Evolutionary conservation across 306 rosid genomes (phyloP).

Genomic region (Fagus crenata): DNA sequence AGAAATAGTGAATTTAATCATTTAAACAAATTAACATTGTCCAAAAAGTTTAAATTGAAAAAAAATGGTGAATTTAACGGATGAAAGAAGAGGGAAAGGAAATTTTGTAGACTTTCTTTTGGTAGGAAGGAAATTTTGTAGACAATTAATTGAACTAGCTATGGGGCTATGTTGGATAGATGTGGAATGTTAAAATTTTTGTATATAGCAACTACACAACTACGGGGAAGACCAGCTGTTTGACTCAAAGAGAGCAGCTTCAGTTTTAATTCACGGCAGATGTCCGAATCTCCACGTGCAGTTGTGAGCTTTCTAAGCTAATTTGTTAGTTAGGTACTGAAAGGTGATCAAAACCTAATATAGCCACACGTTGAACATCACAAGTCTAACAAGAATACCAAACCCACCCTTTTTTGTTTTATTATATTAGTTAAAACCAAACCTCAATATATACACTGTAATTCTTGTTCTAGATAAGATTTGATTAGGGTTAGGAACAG

Average conservation of each 20-base stretch:
- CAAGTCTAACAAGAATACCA: slow-evolving; percentile 44
- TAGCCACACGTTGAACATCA: slow-evolving; percentile 20
- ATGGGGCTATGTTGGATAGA: background rate
- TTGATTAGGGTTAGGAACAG: slow-evolving; percentile 16
- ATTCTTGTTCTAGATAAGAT: background rate
- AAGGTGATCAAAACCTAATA: slow-evolving; percentile 50
- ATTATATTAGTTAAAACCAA: background rate
- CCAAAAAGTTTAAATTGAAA: too few relatives aligned
- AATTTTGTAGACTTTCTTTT: too few relatives aligned
- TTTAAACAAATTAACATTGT: too few relatives aligned
- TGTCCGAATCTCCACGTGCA: slow-evolving; percentile 49
- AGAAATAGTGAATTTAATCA: too few relatives aligned
- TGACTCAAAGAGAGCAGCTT: slow-evolving; percentile 26
- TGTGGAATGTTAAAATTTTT: background rate
- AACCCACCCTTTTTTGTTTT: slow-evolving; percentile 18
- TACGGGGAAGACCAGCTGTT: slow-evolving; percentile 15
- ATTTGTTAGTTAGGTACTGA: slow-evolving; percentile 56
- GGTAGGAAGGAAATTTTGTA: too few relatives aligned
- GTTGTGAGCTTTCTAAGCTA: slow-evolving; percentile 39
- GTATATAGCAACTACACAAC: background rate
- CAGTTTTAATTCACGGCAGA: background rate
- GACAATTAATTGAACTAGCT: too few relatives aligned
- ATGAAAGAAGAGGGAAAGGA: too few relatives aligned
- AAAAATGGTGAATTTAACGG: too few relatives aligned
- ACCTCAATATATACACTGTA: background rate